Conservation (phyloP, 768 basidiomycete species). For the Xerocomus potaroensis region DNA sequence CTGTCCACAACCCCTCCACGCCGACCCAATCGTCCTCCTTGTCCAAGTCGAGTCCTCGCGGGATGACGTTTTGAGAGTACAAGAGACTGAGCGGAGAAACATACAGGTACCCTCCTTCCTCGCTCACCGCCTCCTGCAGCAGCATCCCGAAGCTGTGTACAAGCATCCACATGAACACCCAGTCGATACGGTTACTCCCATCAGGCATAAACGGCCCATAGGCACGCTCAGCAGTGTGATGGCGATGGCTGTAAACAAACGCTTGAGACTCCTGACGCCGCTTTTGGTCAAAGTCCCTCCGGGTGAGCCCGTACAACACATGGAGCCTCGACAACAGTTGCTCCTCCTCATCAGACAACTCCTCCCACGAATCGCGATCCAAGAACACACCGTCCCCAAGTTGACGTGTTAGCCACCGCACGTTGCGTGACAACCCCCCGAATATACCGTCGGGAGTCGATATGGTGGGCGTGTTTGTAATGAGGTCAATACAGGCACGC, state of each 20-base stretch:
- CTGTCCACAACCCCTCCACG: slow-evolving; percentile 54
- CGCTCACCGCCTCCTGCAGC: slow-evolving; percentile 38
- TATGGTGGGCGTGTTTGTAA: slow-evolving; percentile 39
- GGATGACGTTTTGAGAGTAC: slow-evolving; percentile 49
- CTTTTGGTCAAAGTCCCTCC: slow-evolving; percentile 33
- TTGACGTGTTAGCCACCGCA: slow-evolving; percentile 46
- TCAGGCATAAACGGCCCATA: slow-evolving; percentile 55
- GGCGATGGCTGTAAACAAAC: slow-evolving; percentile 58
- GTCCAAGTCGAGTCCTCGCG: slow-evolving; percentile 33
- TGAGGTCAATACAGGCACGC: slow-evolving; percentile 48
- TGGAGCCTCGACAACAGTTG: slow-evolving; percentile 53
- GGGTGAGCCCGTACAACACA: slow-evolving; percentile 53
- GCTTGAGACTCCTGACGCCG: slow-evolving; percentile 42
- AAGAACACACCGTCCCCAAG: slow-evolving; percentile 44
- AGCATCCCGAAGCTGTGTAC: slow-evolving; percentile 56
- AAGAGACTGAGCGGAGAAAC: slow-evolving; percentile 45
- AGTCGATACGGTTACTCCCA: slow-evolving; percentile 47
- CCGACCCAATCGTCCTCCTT: slow-evolving; percentile 33
- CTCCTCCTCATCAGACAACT: slow-evolving; percentile 32
- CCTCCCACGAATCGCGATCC: slow-evolving; percentile 29
- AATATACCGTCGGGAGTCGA: slow-evolving; percentile 20
- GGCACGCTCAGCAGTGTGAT: slow-evolving; percentile 45
- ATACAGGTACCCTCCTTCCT: slow-evolving; percentile 31
- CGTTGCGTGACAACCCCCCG: slow-evolving; percentile 42
- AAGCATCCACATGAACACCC: slow-evolving; percentile 54